Conservation (phyloP, 805 yeast genomes). For the Debaryomyces prosopidis region DNA sequence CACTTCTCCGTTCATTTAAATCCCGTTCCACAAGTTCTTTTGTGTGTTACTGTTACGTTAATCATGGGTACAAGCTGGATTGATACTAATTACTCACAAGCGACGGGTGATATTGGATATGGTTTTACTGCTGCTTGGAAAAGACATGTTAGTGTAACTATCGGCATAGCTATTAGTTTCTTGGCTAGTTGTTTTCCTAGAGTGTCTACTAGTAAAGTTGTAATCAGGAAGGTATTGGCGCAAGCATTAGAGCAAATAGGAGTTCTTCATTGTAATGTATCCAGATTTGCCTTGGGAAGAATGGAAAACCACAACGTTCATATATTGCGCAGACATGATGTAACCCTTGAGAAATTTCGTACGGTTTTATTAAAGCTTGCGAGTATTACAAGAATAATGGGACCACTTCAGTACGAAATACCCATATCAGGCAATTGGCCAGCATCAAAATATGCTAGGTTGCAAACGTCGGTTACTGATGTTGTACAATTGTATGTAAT, state of each 20-base stretch:
- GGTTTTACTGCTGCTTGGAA: constrained; percentile 28
- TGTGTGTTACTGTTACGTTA: constrained; percentile 26
- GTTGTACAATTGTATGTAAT: constrained; percentile 26
- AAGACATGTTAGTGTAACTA: constrained; percentile 27
- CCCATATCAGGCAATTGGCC: constrained; percentile 36
- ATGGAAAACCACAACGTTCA: constrained; percentile 19
- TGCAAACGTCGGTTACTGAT: constrained; percentile 24
- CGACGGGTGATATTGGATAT: constrained; percentile 21
- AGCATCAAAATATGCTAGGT: constrained; percentile 18
- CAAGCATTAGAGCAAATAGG: constrained; percentile 24
- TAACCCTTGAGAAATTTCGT: constrained; percentile 19
- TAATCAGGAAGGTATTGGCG: constrained; percentile 23
- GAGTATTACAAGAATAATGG: constrained; percentile 19
- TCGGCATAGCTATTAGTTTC: constrained; percentile 32
- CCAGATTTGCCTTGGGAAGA: constrained; percentile 26
- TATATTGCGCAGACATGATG: constrained; percentile 20
- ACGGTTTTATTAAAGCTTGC: constrained; percentile 20
- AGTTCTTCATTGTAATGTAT: constrained; percentile 27
- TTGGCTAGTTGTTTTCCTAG: constrained; percentile 31
- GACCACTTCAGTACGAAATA: constrained; percentile 27
- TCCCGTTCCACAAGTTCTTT: constrained; percentile 26
- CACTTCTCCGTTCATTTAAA: constrained; percentile 31
- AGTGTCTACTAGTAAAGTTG: constrained; percentile 27
- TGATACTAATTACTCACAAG: constrained; percentile 15
- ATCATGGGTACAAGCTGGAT: constrained; percentile 36